phyloP scores from a whole-genome alignment of 2,329 filamentous ascomycete genomes.

The Ascocoryne sarcoides region DNA sequence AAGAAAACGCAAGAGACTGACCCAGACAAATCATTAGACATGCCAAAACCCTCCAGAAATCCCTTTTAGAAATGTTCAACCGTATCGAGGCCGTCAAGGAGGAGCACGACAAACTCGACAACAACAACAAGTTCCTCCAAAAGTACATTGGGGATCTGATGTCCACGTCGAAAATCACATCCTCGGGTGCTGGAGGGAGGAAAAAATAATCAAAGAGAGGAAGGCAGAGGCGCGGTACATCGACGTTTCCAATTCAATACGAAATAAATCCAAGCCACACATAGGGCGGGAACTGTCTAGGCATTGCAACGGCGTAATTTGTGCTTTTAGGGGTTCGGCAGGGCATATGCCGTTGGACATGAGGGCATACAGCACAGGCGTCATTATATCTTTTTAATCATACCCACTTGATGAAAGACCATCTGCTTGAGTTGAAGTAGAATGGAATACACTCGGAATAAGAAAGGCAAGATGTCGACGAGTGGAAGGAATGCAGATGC shows the following conservation, averaged over 20 bases:
- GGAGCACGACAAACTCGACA: constrained; percentile 94
- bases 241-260: no score
- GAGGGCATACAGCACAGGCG: constrained; percentile 22
- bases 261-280: neutral
- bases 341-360: constrained; percentile 5
- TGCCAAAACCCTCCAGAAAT: constrained; percentile 80
- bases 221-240: no score
- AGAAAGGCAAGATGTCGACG: no score
- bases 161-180: constrained; percentile 69
- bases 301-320: constrained; percentile 17
- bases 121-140: constrained; percentile 92
- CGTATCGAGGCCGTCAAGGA: constrained; percentile 89
- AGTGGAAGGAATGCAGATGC: no score
- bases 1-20: no score
- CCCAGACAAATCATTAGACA: no score
- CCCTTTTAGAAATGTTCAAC: constrained; percentile 80
- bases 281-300: neutral
- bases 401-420: constrained; percentile 18
- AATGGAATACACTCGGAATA: no score
- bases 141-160: constrained; percentile 97
- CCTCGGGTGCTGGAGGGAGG: constrained; percentile 28
- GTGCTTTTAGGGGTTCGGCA: constrained; percentile 3
- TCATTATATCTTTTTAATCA: constrained; percentile 16
- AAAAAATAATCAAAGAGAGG: constrained; percentile 15
- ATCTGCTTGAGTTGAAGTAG: no score